Percentiles rank a stretch among this genome's conserved stretches.
These are phyloP conservation scores for Lizonia empirigonia DNA, from an alignment of 2,329 filamentous ascomycete species.

Conservation along the genomic window DNA sequence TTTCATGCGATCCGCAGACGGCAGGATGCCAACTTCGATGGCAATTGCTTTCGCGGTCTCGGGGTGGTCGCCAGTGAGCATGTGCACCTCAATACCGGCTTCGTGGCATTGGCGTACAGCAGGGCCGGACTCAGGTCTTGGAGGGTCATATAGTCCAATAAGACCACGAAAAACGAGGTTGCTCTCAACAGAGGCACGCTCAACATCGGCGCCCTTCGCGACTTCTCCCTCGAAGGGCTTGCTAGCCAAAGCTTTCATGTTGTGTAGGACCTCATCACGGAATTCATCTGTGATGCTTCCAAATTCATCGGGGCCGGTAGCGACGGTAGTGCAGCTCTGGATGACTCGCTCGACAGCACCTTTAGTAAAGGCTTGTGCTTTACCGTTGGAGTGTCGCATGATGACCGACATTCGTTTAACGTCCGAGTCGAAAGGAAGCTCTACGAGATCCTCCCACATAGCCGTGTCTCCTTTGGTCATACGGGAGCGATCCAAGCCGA, in stretches of 20 bases:
- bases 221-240: conserved; percentile 52
- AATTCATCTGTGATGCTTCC: conserved; percentile 58
- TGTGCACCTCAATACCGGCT: conserved; percentile 56
- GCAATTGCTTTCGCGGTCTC: conserved; percentile 56
- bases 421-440: conserved; percentile 75
- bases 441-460: conserved; percentile 56
- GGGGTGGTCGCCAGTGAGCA: conserved; percentile 56
- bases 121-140: conserved; percentile 75
- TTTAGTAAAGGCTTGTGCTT: conserved; percentile 62
- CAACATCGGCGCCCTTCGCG: conserved; percentile 52
- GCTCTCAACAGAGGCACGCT: conserved; percentile 68
- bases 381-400: conserved; percentile 53
- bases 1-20: conserved; percentile 25
- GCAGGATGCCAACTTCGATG: conserved; percentile 55
- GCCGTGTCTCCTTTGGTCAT: conserved; percentile 50
- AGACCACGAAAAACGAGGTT: conserved; percentile 76
- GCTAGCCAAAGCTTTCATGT: conserved; percentile 71
- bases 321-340: conserved; percentile 63
- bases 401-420: conserved; percentile 80
- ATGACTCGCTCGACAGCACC: conserved; percentile 74
- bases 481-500: conserved; percentile 64
- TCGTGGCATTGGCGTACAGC: conserved; percentile 53
- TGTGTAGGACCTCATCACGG: conserved; percentile 63
- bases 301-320: conserved; percentile 50
- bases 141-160: conserved; percentile 84